These are phyloP conservation scores for Salix exigua DNA, from an alignment of 345 rosid genomes.

Conservation along the genomic window DNA sequence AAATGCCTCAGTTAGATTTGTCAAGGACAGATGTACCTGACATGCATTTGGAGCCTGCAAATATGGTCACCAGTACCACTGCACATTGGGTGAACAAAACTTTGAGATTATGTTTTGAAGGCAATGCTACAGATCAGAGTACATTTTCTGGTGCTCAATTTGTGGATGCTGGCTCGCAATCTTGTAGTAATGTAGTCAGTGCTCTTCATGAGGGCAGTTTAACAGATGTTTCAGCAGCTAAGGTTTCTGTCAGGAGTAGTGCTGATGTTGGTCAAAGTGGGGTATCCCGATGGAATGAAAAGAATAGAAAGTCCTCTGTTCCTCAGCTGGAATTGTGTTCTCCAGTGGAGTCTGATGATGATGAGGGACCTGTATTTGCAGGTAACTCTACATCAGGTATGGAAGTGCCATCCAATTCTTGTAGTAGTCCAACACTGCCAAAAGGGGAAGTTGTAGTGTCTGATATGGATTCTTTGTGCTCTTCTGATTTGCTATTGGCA, in stretches of 20 bases:
- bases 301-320: slow-evolving; percentile 31
- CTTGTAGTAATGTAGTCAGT: slow-evolving; percentile 14
- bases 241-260: slow-evolving; percentile 24
- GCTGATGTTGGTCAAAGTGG: slow-evolving; percentile 18
- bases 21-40: slow-evolving; percentile 31
- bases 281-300: slow-evolving; percentile 27
- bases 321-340: slow-evolving; percentile 29
- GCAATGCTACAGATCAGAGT: slow-evolving; percentile 27
- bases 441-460: slow-evolving; percentile 22
- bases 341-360: slow-evolving; percentile 19
- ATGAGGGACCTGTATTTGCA: slow-evolving; percentile 25
- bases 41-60: slow-evolving; percentile 24
- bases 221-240: slow-evolving; percentile 23
- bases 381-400: slow-evolving; percentile 20
- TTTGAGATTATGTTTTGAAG: slow-evolving; percentile 35
- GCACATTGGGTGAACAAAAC: slow-evolving; percentile 32
- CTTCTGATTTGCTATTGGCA: slow-evolving; percentile 26
- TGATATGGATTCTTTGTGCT: slow-evolving; percentile 13
- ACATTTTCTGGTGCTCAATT: slow-evolving; percentile 8
- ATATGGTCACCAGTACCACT: slow-evolving; percentile 25
- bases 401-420: slow-evolving; percentile 21
- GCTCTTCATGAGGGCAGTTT: slow-evolving; percentile 23
- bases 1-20: slow-evolving; percentile 30
- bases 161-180: slow-evolving; percentile 20
- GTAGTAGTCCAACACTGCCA: slow-evolving; percentile 18